Evolutionary conservation across 2,329 filamentous ascomycete genomes (phyloP).

Genomic region (Aspergillus brunneoviolaceus): DNA sequence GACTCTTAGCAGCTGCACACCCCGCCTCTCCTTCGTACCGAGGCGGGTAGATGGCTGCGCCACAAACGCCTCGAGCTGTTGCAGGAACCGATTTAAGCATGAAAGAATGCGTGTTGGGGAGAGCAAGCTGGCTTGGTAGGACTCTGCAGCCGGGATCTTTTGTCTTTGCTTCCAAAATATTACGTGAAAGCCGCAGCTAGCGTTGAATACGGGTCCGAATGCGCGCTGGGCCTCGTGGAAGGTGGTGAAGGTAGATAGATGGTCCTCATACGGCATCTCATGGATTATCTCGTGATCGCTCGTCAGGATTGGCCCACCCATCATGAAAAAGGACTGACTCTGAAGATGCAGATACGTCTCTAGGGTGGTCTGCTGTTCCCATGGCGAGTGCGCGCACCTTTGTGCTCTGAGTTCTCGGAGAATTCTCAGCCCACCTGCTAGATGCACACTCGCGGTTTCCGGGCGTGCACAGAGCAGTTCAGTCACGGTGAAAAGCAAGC

Average conservation of each 20-base stretch:
- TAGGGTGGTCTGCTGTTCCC: not conserved
- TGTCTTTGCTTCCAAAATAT: not conserved
- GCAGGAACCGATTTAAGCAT: not conserved
- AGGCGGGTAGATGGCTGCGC: not conserved
- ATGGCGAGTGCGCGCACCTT: not conserved
- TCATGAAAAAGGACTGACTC: not conserved
- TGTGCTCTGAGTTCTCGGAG: not conserved
- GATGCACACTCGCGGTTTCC: not conserved
- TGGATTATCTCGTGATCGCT: not conserved
- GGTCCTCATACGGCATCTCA: not conserved
- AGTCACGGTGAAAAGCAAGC: slow-evolving; percentile 6
- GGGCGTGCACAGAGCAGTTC: not conserved
- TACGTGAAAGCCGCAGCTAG: not conserved
- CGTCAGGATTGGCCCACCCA: not conserved
- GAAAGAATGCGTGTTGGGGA: not conserved
- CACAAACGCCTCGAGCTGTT: not conserved
- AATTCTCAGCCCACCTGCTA: not conserved
- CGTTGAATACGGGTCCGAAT: not conserved
- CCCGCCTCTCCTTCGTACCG: not conserved
- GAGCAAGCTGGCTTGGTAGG: not conserved
- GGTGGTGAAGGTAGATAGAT: not conserved
- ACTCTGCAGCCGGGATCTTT: not conserved
- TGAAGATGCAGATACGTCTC: not conserved
- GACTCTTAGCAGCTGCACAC: not conserved
- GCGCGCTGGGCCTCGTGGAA: not conserved